Evolutionary conservation across 192 early-diverging fungal genomes (phyloP), one percentile per base, ranked within the genome.

Genomic region (Jimgerdemannia flammicorona): DNA sequence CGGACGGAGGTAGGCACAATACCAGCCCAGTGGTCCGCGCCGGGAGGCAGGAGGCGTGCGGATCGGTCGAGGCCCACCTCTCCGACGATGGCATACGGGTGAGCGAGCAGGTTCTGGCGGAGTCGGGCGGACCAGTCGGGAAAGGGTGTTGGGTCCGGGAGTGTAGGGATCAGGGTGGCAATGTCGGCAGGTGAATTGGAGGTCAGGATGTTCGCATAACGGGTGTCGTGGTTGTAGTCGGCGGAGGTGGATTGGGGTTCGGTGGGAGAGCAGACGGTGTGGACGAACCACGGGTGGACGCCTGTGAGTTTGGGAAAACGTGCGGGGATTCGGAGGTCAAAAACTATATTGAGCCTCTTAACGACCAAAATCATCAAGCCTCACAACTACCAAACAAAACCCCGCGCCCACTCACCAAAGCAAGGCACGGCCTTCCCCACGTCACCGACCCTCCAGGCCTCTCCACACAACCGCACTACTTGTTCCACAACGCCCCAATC

Each of bases 1-100:
- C 59, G 54, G 11, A 78, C 76, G 14, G 44, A 66, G 1, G 80
- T 81, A 19, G 80, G 74, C 40, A 64, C 72, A 8, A 81, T 74
- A 3, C 80, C 80, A 40, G 77, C 74, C 80, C 80, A 82, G 64
- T 76, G 71, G 6, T 75, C 67, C 11, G 66, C 43, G 20, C 80
- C 80, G 20, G 67, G 72, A 3, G 81, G 81, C 9, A 82, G 43
- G 20, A 82, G n/a, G 4, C 77, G 66, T 4, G 81, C 81, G 3
- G 81, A 59, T 14, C 72, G 65, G 69, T 82, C 81, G 17, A 82
- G 66, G 3, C 81, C 81, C 41, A 82, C 70, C 44, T 82, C 81
- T 3, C 81, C 81, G 6, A 82, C 69, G 40, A 82, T 41, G 3
- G 81, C 81, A 10, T 54, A 3, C 2, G 81, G 81, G 29, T 79